Evolutionary conservation across 2,329 filamentous ascomycete genomes (phyloP), one percentile per base, ranked within the genome.

Genomic region (Hymenoscyphus infarciens): DNA sequence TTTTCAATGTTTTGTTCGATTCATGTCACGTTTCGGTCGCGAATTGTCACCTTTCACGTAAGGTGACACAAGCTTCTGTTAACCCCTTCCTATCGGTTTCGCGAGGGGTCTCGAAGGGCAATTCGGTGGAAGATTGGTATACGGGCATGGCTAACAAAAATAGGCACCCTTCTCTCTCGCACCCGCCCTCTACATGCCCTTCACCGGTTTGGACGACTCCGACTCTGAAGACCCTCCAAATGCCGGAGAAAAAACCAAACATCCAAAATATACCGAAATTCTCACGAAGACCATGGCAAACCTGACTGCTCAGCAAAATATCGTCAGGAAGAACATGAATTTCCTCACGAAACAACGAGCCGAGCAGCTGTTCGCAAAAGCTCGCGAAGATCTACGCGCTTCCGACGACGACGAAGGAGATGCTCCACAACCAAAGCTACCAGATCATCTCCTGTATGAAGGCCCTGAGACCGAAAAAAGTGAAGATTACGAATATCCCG

Each of bases 341-440:
- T 61, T 55, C 35, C 52, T 71, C 6, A 35, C 61, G 3, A 16
- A 67, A 42, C 59, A 63, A 15, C 58, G 62, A 31, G 67, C 64
- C 7, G 35, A 66, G 1, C 27, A 58, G 4, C 25, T 70, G 6
- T 45, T 58, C 7, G 52, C 55, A 1, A 57, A 64, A 11, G 64
- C 69, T 1, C 59, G 62, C 29, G 58, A 60, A 27, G 70, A 69
- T 31, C 10, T 70, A 15, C 49, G 27, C 11, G 31, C 19, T 10
- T 22, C 66, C 19, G 64, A 62, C 53, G 64, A 74, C 80, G 57
- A 67, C 74, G 64, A 69, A 72, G n/a, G 63, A 42, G n/a, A n/a
- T 7, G 1, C 6, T 2, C 10, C 3, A 22, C 8, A 25, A 13
- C 22, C n/a, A 15, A 22, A 25, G 10, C 45, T 13, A 52, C 45